Conservation (phyloP, 768 basidiomycete species). For the Tulasnella sp. region DNA sequence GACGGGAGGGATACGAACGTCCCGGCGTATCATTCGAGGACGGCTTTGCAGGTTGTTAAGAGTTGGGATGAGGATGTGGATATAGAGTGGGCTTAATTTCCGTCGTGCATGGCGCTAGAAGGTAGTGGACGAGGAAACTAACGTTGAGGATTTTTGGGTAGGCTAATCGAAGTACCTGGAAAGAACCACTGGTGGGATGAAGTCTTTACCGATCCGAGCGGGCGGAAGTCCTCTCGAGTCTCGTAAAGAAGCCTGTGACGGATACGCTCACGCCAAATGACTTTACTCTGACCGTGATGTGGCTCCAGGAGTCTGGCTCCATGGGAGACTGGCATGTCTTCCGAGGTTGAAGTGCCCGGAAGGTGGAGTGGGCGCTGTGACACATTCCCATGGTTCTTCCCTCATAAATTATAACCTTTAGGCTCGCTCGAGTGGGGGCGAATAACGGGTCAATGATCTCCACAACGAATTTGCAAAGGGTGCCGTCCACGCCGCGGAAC, state of each 20-base stretch:
- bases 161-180: slow-evolving; percentile 30
- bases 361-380: slow-evolving; percentile 1
- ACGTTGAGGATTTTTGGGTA: no score
- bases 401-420: neutral
- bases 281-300: slow-evolving; percentile 36
- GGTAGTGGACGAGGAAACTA: no score
- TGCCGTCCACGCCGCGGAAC: slow-evolving; percentile 14
- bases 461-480: slow-evolving; percentile 23
- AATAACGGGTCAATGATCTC: neutral
- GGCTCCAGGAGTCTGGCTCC: slow-evolving; percentile 34
- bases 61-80: slow-evolving; percentile 60
- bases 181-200: slow-evolving; percentile 36
- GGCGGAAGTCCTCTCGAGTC: neutral
- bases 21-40: slow-evolving; percentile 81
- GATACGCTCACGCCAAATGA: neutral
- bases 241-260: neutral
- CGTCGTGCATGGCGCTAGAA: neutral
- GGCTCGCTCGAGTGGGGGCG: slow-evolving; percentile 18
- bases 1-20: slow-evolving; percentile 87
- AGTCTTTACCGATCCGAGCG: slow-evolving; percentile 22
- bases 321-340: slow-evolving; percentile 33
- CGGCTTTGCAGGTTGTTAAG: slow-evolving; percentile 60
- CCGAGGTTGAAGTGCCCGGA: slow-evolving; percentile 22
- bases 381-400: neutral
- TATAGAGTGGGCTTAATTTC: slow-evolving; percentile 52